Evolutionary conservation across 2,329 filamentous ascomycete genomes (phyloP).

Genomic region (Lasiodiplodia sp.): DNA sequence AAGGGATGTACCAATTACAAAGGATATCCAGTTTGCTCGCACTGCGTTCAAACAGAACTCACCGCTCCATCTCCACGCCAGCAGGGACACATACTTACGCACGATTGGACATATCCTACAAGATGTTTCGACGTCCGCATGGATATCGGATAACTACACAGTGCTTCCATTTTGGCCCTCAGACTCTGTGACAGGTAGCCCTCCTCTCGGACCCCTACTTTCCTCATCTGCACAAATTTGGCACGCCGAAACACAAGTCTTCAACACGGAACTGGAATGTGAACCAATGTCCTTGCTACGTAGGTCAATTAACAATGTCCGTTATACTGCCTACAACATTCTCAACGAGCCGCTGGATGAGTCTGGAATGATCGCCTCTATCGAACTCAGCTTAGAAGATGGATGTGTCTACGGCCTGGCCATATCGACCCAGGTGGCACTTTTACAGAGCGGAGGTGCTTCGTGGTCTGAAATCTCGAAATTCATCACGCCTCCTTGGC

Average conservation of each 20-base stretch:
- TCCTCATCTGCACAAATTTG: not conserved
- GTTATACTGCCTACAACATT: not conserved
- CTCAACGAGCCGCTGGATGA: not conserved
- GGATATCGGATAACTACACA: not conserved
- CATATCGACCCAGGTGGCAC: not conserved
- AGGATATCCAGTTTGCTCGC: not conserved
- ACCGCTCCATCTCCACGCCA: not conserved
- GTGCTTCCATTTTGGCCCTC: conserved; percentile 6
- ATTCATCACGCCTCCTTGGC: not conserved
- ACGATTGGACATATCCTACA: not conserved
- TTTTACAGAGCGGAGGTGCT: not conserved
- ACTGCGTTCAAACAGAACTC: not conserved
- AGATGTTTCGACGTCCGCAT: conserved; percentile 4
- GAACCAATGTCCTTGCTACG: not conserved
- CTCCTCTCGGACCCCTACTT: not conserved
- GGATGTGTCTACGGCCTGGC: not conserved
- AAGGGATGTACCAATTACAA: not conserved
- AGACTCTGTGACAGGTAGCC: not conserved
- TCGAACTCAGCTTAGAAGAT: not conserved
- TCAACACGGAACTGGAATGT: not conserved
- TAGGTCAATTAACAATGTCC: not conserved
- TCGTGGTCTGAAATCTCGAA: not conserved
- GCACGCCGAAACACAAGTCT: not conserved
- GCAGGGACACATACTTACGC: not conserved
- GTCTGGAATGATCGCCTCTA: not conserved